Base-by-base conservation (phyloP, 352 stramenopile species). In the Thalassiosira mediterranea region DNA sequence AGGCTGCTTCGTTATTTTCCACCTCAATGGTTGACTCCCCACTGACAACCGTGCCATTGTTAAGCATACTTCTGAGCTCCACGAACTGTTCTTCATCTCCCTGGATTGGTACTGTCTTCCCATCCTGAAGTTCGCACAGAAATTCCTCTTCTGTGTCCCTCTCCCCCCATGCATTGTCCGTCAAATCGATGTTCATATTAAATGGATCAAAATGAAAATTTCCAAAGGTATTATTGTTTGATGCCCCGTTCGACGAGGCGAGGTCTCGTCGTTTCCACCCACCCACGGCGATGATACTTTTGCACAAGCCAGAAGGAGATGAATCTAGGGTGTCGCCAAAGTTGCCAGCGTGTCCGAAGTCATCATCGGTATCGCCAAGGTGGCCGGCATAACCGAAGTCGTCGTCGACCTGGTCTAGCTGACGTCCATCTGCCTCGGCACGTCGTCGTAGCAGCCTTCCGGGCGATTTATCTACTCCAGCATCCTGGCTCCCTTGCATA, bases 11-110 rank as follows among this genome's bases (percentile, higher is more conserved):
- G 17, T 10, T 53, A 8, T 23, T 8, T 53, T 8, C 17, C 11
- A 64, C 62, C 37, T 78, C 57, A 15, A 83, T 40, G 1, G 63
- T 54, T 4, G 47, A 71, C 11, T 64, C 3, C 21, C 40, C 54
- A 52, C 74, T 83, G 26, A 83, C 46, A 4, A 83, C 37, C 2
- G 29, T 32, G 1, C 74, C 74, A 23, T 67, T 49, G 13, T 76
- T 65, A 19, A 83, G 42, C 48, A 83, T 11, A 3, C 15, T 17
- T 25, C 67, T 15, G 21, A 83, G 23, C 17, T 83, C 37, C 0
- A 10, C 17, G 0, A 76, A 54, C 23, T 83, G 74, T 15, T 56
- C 47, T 1, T 54, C 1, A 13, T 53, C 75, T n/a, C 67, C 67
- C 15, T 40, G n/a, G 23, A 83, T 65, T 1, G 74, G 54, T 1